Conservation (phyloP, 768 basidiomycete species). For the Phylloporus sp. region DNA sequence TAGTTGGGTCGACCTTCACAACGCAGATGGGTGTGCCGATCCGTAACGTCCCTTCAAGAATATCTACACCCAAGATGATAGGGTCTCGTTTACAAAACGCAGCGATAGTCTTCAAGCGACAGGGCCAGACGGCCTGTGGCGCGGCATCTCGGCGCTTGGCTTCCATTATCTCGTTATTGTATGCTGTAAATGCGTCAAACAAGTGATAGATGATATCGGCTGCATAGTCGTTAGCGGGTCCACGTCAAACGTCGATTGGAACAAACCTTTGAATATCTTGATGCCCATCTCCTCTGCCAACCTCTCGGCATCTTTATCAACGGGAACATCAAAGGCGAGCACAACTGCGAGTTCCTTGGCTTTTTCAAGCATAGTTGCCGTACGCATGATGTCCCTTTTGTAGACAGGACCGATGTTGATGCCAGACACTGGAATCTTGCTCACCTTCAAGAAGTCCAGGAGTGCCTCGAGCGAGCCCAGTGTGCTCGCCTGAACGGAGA, state of each 20-base stretch:
- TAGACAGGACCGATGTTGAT: conserved; percentile 98
- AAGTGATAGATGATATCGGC: conserved; percentile 99
- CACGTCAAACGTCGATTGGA: not conserved
- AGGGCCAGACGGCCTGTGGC: conserved; percentile 95
- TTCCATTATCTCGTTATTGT: conserved; percentile 87
- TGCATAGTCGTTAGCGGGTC: conserved; percentile 30
- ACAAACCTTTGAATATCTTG: conserved; percentile 83
- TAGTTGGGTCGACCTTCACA: conserved; percentile 83
- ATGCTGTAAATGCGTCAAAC: conserved; percentile 93
- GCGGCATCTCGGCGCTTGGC: conserved; percentile 91
- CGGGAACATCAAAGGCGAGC: conserved; percentile 92
- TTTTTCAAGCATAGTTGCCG: conserved; percentile 91
- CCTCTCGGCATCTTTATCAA: conserved; percentile 91
- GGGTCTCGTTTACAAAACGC: conserved; percentile 96
- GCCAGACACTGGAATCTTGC: conserved; percentile 96
- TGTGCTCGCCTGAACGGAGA: conserved; percentile 96
- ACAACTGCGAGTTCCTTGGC: conserved; percentile 94
- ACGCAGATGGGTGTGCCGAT: conserved; percentile 95
- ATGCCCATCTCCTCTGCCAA: conserved; percentile 94
- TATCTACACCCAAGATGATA: conserved; percentile 95
- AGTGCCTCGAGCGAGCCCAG: conserved; percentile 96
- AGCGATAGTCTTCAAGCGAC: conserved; percentile 88
- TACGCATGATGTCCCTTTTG: conserved; percentile 91
- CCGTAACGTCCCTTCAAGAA: conserved; percentile 86
- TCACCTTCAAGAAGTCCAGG: conserved; percentile 88